Evolutionary conservation across 2,329 filamentous ascomycete species (phyloP), one percentile per base, ranked within the genome.

Genomic region (Ceratocystiopsis brevicomis): DNA sequence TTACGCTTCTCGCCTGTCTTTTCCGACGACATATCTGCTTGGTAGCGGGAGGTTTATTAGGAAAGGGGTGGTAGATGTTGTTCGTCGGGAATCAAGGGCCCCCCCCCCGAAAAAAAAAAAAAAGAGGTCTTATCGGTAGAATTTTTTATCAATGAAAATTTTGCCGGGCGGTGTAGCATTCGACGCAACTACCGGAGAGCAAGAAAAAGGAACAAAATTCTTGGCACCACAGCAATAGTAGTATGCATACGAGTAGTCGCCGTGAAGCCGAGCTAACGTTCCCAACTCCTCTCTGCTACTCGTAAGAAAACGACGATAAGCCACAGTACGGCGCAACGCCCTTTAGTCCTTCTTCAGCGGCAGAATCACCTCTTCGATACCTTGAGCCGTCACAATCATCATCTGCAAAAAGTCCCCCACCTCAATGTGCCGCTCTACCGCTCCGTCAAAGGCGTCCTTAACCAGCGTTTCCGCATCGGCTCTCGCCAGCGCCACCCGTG

Each of bases 401-500:
- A 95, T 87, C 70, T 98, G 90, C 59, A 98, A 65, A 41, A 81
- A 80, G 65, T 98, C 90, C 61, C 90, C 90, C 49, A 98, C 92
- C 69, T 98, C 90, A 53, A 98, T 98, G 66, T 98, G 90, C 64
- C 90, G 81, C 73, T 98, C 90, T 33, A 94, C 88, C 4, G 92
- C 90, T 60, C 88, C 92, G 49, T 93, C 92, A 63, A 98, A 98
- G 3, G 90, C 90, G 71, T 98, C 90, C 64, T 88, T 84, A 53
- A 98, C 88, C 54, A 98, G 60, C 50, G 81, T 75, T 66, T 93
- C 81, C 25, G 93, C 88, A 47, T 81, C 76, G 44, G 71, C 64
- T 56, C 75, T 70, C 25, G 78, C 69, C 56, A 96, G 65, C 42
- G 83, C 81, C 55, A 77, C 68, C 47, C 73, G 70, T 59, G 76